Evolutionary conservation across 1,284 basidiomycete genomes (phyloP), one percentile per base, ranked within the genome.

Genomic region (Earliella scabrosa): DNA sequence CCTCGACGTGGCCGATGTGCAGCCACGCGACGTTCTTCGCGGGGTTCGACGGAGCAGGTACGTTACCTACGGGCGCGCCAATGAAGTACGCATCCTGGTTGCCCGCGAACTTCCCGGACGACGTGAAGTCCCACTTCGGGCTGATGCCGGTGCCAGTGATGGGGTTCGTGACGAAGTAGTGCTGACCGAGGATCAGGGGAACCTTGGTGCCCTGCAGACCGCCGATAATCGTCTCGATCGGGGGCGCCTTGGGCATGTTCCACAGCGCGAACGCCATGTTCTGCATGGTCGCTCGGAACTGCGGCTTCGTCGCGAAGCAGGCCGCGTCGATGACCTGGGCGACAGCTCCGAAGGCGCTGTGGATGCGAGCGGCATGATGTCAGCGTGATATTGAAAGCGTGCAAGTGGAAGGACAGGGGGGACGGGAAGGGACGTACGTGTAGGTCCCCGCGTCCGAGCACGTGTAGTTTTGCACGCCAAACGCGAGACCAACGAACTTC

Each of bases 261-360:
- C 77, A 82, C 11, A 73, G 61, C 20, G 64, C 68, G 67, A 73
- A 79, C 2, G 78, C 75, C 29, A 66, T 61, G 56, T 78, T 74
- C 39, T 79, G 74, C 39, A 82, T 68, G 10, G 67, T 66, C 40
- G 72, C 60, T n/a, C n/a, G n/a, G 66, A 81, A 81, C 14, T 68
- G 52, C 14, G 74, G 60, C 9, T 71, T 71, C 43, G 69, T 71
- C 59, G 74, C 74, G 39, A 82, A 60, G 73, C 86, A 87, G 1
- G 81, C 82, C 38, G 80, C 74, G 66, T 90, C 86, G 66, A 84
- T 81, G 8, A 88, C 67, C 56, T 80, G 76, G 1, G 82, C 83
- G 29, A 84, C 69, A 20, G 85, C 83, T n/a, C 84, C 84, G 35
- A 72, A 59, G 48, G 66, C 67, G 26, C 72, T 75, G 48, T 23